These are phyloP conservation scores for Astragalus membranaceus DNA, from an alignment of 306 rosid species.

Conservation along the genomic window DNA sequence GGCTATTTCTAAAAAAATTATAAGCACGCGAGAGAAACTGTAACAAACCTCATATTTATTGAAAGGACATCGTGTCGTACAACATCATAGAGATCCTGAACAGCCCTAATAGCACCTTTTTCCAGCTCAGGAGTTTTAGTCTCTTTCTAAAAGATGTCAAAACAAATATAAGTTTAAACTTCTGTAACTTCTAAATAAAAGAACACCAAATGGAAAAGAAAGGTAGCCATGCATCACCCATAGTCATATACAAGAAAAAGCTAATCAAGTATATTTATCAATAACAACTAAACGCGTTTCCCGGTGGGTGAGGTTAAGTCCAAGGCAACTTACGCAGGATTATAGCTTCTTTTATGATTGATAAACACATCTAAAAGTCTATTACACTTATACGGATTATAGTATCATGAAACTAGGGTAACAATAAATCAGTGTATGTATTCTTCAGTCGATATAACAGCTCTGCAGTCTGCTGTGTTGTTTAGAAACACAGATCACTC, in stretches of 20 bases:
- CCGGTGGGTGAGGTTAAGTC: background rate
- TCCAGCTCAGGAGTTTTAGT: constrained; percentile 49
- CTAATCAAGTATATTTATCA: background rate
- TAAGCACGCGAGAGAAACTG: background rate
- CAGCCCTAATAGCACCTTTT: constrained; percentile 79
- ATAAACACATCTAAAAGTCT: background rate
- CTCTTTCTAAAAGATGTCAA: constrained; percentile 48
- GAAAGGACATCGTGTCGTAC: constrained; percentile 60
- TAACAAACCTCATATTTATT: constrained; percentile 62
- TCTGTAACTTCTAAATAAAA: background rate
- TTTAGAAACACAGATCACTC: background rate
- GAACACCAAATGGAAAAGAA: background rate
- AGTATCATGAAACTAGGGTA: background rate
- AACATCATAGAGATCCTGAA: constrained; percentile 89
- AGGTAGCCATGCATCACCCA: background rate
- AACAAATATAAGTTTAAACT: background rate
- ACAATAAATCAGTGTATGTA: background rate
- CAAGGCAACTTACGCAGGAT: background rate
- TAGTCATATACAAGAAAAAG: background rate
- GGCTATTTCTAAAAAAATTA: background rate
- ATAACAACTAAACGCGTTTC: background rate
- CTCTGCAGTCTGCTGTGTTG: background rate
- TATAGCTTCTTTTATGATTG: background rate
- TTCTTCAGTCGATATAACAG: background rate
- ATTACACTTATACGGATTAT: background rate